Evolutionary conservation across 352 stramenopile species (phyloP).

Genomic region (Peronospora destructor): DNA sequence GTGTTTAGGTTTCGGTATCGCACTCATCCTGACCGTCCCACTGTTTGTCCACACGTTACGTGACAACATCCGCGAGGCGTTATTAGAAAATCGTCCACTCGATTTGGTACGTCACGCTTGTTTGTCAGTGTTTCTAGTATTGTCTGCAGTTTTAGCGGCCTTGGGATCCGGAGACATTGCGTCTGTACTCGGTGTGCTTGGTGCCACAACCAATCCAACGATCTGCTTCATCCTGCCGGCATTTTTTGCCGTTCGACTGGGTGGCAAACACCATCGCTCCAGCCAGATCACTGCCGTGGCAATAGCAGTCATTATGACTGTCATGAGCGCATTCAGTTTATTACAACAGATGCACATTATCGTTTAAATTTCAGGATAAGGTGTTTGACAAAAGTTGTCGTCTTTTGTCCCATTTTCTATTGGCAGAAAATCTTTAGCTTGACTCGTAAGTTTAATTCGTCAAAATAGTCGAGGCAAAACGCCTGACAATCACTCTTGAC

Average conservation of each 20-base stretch:
- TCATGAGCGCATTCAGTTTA: conserved; percentile 49
- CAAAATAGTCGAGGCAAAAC: conserved; percentile 18
- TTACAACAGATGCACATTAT: conserved; percentile 42
- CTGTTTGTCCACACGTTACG: conserved; percentile 83
- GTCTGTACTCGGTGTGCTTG: conserved; percentile 75
- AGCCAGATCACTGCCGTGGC: conserved; percentile 42
- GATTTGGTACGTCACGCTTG: conserved; percentile 39
- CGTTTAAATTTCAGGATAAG: conserved; percentile 4
- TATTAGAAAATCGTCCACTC: conserved; percentile 45
- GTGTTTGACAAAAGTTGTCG: no score
- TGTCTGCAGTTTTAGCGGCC: conserved; percentile 46
- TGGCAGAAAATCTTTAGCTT: conserved; percentile 4
- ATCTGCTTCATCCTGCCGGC: conserved; percentile 86
- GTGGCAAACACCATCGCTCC: conserved; percentile 26
- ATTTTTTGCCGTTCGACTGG: conserved; percentile 64
- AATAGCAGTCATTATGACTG: conserved; percentile 39
- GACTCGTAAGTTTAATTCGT: conserved; percentile 3
- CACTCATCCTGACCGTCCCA: conserved; percentile 75
- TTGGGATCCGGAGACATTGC: conserved; percentile 73
- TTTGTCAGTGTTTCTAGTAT: conserved; percentile 53
- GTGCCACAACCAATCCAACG: conserved; percentile 78
- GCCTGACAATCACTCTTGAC: conserved; percentile 13
- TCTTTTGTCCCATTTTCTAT: not conserved
- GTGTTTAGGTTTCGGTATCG: conserved; percentile 73
- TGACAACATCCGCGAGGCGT: conserved; percentile 72